phyloP scores from a whole-genome alignment of 1,284 basidiomycete genomes.

The Puccinia polysora region DNA sequence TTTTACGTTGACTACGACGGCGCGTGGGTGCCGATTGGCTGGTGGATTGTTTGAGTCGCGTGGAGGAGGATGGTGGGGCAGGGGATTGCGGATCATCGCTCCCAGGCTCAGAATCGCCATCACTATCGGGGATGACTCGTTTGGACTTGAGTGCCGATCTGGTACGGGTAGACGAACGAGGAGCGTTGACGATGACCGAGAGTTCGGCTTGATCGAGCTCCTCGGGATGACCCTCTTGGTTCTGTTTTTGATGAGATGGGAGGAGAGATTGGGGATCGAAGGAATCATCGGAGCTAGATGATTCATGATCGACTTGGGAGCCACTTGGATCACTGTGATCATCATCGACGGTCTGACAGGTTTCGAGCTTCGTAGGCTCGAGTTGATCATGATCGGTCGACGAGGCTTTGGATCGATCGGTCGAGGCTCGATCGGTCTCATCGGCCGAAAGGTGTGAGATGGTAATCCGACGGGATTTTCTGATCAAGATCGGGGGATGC shows the following conservation, averaged over 20 bases:
- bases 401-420: too few relatives aligned
- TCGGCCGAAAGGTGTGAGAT: not conserved
- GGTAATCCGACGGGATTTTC: too few relatives aligned
- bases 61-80: not conserved
- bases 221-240: too few relatives aligned
- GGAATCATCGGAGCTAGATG: too few relatives aligned
- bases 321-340: too few relatives aligned
- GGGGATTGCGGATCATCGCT: not conserved
- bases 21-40: not conserved
- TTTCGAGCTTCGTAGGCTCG: too few relatives aligned
- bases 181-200: not conserved
- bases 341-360: too few relatives aligned
- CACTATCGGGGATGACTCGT: slow-evolving; percentile 19
- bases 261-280: not conserved
- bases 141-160: slow-evolving; percentile 1
- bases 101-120: not conserved
- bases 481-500: too few relatives aligned
- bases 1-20: slow-evolving; percentile 14
- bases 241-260: too few relatives aligned
- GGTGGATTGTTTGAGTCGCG: slow-evolving; percentile 4
- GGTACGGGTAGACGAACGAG: not conserved
- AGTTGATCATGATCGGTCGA: too few relatives aligned
- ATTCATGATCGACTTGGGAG: too few relatives aligned
- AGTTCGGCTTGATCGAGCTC: not conserved
- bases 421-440: not conserved